Conservation (phyloP, 2,329 filamentous ascomycete genomes). For the Ophiostoma sp. region DNA sequence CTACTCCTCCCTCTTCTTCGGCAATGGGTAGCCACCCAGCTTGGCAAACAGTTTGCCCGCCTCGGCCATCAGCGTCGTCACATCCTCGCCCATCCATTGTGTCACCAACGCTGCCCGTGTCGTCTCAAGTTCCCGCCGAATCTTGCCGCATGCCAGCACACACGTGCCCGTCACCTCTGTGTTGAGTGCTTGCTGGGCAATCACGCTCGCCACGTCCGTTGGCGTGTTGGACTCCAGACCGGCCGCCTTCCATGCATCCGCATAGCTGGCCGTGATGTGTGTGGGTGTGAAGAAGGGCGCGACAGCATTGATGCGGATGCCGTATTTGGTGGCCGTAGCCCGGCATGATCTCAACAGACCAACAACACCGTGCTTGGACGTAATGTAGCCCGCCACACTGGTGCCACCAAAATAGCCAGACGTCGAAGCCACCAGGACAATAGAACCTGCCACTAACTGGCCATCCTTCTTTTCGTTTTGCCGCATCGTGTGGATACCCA, state of each 20-base stretch:
- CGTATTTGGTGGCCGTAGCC: conserved; percentile 34
- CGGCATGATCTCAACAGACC: conserved; percentile 27
- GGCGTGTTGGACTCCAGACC: conserved; percentile 44
- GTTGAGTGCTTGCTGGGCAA: conserved; percentile 41
- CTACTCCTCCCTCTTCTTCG: conserved; percentile 23
- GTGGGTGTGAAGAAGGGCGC: conserved; percentile 49
- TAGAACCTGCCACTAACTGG: conserved; percentile 38
- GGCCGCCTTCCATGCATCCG: conserved; percentile 38
- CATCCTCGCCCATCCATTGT: conserved; percentile 35
- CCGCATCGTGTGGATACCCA: conserved; percentile 21
- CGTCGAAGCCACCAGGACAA: conserved; percentile 46
- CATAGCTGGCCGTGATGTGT: conserved; percentile 43
- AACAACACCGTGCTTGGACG: conserved; percentile 31
- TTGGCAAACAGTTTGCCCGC: conserved; percentile 40
- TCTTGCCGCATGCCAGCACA: conserved; percentile 35
- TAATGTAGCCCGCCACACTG: conserved; percentile 32
- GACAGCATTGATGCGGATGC: conserved; percentile 44
- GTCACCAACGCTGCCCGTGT: conserved; percentile 35
- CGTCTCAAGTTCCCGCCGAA: conserved; percentile 37
- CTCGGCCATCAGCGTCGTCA: conserved; percentile 33
- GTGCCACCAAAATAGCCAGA: conserved; percentile 34
- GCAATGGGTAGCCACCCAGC: conserved; percentile 40
- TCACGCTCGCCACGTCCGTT: conserved; percentile 41
- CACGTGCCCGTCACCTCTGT: conserved; percentile 35
- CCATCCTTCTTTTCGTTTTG: conserved; percentile 34